Evolutionary conservation across 305 asterid species (phyloP), one percentile per base, ranked within the genome.

Genomic region (Coffea humblotiana): DNA sequence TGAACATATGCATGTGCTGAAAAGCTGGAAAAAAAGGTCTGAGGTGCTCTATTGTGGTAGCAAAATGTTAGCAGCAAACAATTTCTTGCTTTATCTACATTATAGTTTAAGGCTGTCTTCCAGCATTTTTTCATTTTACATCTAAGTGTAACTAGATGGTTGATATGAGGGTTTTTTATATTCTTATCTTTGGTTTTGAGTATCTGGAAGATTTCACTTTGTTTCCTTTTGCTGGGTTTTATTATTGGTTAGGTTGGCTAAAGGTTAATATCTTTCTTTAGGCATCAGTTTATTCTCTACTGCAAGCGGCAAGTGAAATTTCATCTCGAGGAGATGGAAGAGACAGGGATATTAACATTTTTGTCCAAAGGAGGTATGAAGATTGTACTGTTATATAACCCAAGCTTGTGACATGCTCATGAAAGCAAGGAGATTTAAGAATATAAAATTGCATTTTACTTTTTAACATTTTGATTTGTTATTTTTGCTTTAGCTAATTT

Each of bases 251-350:
- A 68, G 77, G 80, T 71, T 81, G 83, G 81, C 78, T 80, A 87
- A 85, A 12, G 84, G 83, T 54, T 80, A 86, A 47, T 83, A 73
- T 61, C 75, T 81, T 78, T 86, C 77, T 82, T 78, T 94, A 96
- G 99, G 99, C 97, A 51, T 90, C 97, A 79, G 98, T 92, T 19
- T 93, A 89, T 83, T 90, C 97, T 83, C 91, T 94, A 75, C 92
- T 96, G 76, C 94, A 86, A 88, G 98, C 99, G 83, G 98, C 93
- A 74, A 87, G 67, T 75, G 98, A 96, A 88, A 87, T 94, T 86
- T 91, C 96, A 83, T 94, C 98, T 81, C 91, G 95, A 85, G 98
- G 98, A 78, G 97, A 96, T 83, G 92, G 95, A 81, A 93, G 98
- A 89, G 98, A 93, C 83, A 88, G 88, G 80, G 97, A 96, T 88